phyloP scores from a whole-genome alignment of 768 basidiomycete species.

The Tubosaeta brunneosetosa region DNA sequence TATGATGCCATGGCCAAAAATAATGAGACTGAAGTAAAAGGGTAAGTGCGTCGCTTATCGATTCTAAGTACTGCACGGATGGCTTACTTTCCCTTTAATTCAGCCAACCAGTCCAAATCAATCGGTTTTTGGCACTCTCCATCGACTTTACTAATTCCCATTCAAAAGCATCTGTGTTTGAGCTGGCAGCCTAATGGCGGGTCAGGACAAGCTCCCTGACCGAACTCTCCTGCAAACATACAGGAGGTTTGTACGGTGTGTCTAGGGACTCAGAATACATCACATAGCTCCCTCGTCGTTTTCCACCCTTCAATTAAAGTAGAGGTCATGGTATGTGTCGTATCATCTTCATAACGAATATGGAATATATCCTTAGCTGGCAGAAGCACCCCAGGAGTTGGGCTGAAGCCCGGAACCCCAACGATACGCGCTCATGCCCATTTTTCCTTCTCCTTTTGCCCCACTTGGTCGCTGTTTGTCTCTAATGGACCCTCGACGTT shows the following conservation, averaged over 20 bases:
- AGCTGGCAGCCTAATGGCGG: background rate
- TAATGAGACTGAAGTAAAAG: background rate
- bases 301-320: background rate
- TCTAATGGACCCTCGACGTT: too few relatives aligned
- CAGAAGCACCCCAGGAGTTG: background rate
- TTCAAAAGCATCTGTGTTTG: background rate
- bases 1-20: background rate
- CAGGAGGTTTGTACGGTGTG: background rate
- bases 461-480: too few relatives aligned
- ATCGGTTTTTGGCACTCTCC: background rate
- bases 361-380: background rate
- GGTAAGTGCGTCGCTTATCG: background rate
- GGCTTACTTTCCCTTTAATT: background rate
- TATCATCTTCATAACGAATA: background rate
- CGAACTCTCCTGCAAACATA: background rate
- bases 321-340: background rate
- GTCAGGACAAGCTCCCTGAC: background rate
- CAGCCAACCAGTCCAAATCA: background rate
- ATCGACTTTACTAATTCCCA: background rate
- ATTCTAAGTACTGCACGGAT: background rate
- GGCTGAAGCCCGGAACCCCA: background rate
- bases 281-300: background rate
- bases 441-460: background rate
- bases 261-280: background rate
- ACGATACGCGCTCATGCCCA: background rate